These are phyloP conservation scores for Puccinia hordei DNA, from an alignment of 1,284 basidiomycete species.

Conservation along the genomic window DNA sequence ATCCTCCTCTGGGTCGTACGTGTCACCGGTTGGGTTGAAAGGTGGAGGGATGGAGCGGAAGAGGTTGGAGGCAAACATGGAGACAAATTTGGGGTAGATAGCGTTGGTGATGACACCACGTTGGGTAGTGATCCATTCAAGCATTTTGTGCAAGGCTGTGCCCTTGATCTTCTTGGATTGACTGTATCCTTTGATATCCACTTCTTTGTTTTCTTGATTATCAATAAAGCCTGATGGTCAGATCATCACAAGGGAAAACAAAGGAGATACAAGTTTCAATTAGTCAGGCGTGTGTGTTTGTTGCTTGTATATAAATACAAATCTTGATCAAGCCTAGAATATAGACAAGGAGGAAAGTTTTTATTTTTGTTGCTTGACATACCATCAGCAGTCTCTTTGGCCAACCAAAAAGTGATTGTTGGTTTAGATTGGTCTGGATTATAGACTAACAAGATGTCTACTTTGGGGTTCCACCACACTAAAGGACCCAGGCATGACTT, in stretches of 20 bases:
- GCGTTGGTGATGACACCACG: constrained; percentile 93
- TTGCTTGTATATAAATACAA: neutral
- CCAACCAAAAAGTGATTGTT: constrained; percentile 8
- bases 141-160: constrained; percentile 95
- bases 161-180: constrained; percentile 75
- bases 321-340: no score
- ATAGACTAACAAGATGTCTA: constrained; percentile 29
- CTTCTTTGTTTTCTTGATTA: neutral
- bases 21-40: constrained; percentile 94
- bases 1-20: constrained; percentile 99
- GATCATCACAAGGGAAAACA: neutral
- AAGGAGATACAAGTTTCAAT: no score
- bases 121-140: constrained; percentile 98
- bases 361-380: no score
- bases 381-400: neutral
- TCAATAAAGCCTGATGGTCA: neutral
- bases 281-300: no score
- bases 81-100: constrained; percentile 98
- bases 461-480: constrained; percentile 35
- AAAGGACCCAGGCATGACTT: constrained; percentile 28
- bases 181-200: neutral
- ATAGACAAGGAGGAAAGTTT: neutral
- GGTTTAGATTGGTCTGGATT: constrained; percentile 9
- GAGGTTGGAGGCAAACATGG: constrained; percentile 96
- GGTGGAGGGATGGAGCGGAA: constrained; percentile 99